These are phyloP conservation scores for Pseudodiploospora longispora DNA, from an alignment of 2,329 filamentous ascomycete genomes.

Conservation along the genomic window DNA sequence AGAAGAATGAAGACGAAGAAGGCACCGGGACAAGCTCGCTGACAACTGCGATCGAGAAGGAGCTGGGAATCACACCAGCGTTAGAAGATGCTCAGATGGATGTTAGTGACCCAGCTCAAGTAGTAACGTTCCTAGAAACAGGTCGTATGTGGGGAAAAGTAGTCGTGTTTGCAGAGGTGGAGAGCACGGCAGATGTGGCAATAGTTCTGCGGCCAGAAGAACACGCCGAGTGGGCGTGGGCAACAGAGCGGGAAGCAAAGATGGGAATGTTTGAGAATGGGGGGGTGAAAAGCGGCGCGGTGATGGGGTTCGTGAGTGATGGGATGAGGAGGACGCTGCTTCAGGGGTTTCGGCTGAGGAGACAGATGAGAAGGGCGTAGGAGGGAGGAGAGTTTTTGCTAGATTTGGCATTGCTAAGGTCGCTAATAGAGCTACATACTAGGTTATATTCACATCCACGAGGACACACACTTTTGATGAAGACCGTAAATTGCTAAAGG, in stretches of 20 bases:
- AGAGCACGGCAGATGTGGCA: conserved; percentile 11
- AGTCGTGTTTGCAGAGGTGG: conserved; percentile 20
- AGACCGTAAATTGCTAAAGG: too few relatives aligned
- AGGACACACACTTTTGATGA: too few relatives aligned
- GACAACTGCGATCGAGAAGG: not conserved
- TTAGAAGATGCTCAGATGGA: conserved; percentile 16
- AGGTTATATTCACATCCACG: too few relatives aligned
- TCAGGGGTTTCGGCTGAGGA: conserved; percentile 23
- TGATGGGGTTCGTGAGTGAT: conserved; percentile 24
- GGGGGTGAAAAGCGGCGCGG: conserved; percentile 10
- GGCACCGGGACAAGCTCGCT: not conserved
- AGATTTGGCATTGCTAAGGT: too few relatives aligned
- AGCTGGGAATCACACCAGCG: conserved; percentile 5
- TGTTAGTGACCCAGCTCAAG: conserved; percentile 5
- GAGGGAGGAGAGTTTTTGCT: not conserved
- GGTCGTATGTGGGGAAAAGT: conserved; percentile 22
- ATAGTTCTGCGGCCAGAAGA: conserved; percentile 26
- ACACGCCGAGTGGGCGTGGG: conserved; percentile 31
- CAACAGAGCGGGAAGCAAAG: conserved; percentile 26
- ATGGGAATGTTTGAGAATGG: conserved; percentile 15
- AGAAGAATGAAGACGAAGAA: not conserved
- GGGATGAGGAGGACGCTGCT: conserved; percentile 22
- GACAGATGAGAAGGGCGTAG: conserved; percentile 1
- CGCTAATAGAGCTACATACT: too few relatives aligned
- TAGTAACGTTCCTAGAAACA: conserved; percentile 16